Evolutionary conservation across 352 stramenopile species (phyloP).

Genomic region (Phytophthora tentaculata): DNA sequence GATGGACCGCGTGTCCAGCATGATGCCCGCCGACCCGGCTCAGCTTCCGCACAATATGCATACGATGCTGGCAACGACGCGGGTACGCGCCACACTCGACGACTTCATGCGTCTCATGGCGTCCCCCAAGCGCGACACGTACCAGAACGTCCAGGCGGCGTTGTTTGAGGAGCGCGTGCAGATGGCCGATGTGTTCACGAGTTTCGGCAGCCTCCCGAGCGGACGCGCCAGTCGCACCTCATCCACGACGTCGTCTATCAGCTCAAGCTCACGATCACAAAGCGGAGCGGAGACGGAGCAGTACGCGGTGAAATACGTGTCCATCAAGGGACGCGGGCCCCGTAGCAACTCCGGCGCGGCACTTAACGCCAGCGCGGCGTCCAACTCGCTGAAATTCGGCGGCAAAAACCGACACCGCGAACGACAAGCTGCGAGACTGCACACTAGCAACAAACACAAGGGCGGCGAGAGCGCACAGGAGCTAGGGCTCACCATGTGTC

Average conservation of each 20-base stretch:
- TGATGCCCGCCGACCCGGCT: slow-evolving; percentile 40
- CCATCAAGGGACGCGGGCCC: slow-evolving; percentile 37
- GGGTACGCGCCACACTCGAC: slow-evolving; percentile 62
- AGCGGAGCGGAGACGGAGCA: slow-evolving; percentile 40
- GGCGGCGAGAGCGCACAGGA: slow-evolving; percentile 24
- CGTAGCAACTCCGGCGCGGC: slow-evolving; percentile 24
- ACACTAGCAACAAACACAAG: slow-evolving; percentile 11
- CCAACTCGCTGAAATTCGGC: slow-evolving; percentile 55
- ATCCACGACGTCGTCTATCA: slow-evolving; percentile 36
- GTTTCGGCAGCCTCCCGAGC: slow-evolving; percentile 43
- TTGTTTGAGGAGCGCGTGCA: slow-evolving; percentile 67
- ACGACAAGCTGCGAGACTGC: slow-evolving; percentile 17
- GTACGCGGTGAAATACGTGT: slow-evolving; percentile 66
- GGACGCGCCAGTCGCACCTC: slow-evolving; percentile 16
- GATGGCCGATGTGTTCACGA: slow-evolving; percentile 67
- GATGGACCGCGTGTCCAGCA: slow-evolving; percentile 52
- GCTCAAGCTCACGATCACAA: slow-evolving; percentile 29
- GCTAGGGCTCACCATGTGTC: slow-evolving; percentile 51
- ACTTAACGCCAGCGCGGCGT: slow-evolving; percentile 18
- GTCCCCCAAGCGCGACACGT: slow-evolving; percentile 48
- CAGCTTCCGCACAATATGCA: slow-evolving; percentile 46
- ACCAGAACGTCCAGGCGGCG: slow-evolving; percentile 62
- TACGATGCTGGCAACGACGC: slow-evolving; percentile 63
- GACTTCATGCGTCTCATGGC: slow-evolving; percentile 73
- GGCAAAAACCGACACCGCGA: slow-evolving; percentile 38